These are phyloP conservation scores for Globisporangium parvum DNA, from an alignment of 352 stramenopile genomes.

Conservation along the genomic window DNA sequence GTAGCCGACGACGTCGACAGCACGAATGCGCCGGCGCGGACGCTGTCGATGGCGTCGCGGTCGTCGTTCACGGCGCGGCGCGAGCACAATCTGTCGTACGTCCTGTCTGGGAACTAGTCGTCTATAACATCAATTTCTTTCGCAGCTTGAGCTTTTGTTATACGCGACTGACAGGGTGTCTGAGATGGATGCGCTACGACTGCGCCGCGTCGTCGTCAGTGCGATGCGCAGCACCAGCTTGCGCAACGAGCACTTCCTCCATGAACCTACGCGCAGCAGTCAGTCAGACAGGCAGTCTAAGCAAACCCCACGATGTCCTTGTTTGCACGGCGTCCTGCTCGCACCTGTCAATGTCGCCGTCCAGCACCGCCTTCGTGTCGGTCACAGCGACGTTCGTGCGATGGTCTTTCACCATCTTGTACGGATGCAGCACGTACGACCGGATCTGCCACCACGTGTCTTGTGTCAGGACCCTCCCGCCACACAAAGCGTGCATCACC, in stretches of 20 bases:
- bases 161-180: too few relatives aligned
- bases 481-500: slow-evolving; percentile 10
- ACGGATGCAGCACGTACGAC: slow-evolving; percentile 97
- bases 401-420: slow-evolving; percentile 98
- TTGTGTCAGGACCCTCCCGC: too few relatives aligned
- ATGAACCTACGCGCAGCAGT: slow-evolving; percentile 35
- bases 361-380: slow-evolving; percentile 85
- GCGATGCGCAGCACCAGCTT: slow-evolving; percentile 12
- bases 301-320: background rate
- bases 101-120: slow-evolving; percentile 3
- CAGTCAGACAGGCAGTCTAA: background rate
- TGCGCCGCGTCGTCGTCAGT: background rate
- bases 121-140: slow-evolving; percentile 1
- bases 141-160: background rate
- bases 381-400: slow-evolving; percentile 88
- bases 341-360: slow-evolving; percentile 80
- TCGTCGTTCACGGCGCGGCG: slow-evolving; percentile 6
- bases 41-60: slow-evolving; percentile 11
- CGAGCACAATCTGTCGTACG: slow-evolving; percentile 19
- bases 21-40: background rate
- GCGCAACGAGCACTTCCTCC: slow-evolving; percentile 58
- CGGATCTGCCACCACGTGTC: slow-evolving; percentile 80
- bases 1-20: slow-evolving; percentile 37
- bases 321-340: background rate
- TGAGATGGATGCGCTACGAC: background rate